These are phyloP conservation scores for Filosporella fistucella DNA, from an alignment of 495 filamentous ascomycete genomes.

Conservation along the genomic window DNA sequence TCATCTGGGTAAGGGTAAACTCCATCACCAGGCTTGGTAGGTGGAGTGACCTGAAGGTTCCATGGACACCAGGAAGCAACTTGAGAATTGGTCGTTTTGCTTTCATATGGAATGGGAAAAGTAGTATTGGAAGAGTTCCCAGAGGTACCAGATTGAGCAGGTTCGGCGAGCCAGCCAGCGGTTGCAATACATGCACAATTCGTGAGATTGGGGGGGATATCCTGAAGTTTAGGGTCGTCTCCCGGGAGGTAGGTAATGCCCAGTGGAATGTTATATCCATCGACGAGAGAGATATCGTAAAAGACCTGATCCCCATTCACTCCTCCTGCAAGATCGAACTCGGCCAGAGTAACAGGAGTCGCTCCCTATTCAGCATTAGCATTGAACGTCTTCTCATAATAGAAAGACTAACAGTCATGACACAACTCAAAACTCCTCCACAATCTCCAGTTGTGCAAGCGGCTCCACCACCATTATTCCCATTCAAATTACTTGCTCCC, in stretches of 20 bases:
- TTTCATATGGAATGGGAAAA: constrained; percentile 61
- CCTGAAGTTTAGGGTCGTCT: constrained; percentile 43
- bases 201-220: constrained; percentile 68
- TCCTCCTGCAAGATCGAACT: constrained; percentile 65
- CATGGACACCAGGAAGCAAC: constrained; percentile 73
- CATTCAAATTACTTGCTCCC: constrained; percentile 35
- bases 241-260: constrained; percentile 58
- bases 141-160: constrained; percentile 27
- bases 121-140: constrained; percentile 46
- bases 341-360: constrained; percentile 65
- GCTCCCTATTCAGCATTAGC: constrained; percentile 42
- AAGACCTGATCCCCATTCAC: constrained; percentile 57
- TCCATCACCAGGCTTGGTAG: constrained; percentile 58
- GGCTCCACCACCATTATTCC: constrained; percentile 35
- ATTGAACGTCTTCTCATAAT: too few relatives aligned
- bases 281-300: constrained; percentile 81
- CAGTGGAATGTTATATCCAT: constrained; percentile 78
- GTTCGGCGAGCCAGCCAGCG: constrained; percentile 43
- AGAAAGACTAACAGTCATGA: constrained; percentile 49
- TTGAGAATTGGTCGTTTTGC: constrained; percentile 37
- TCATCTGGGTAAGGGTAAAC: constrained; percentile 74
- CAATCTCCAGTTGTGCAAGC: constrained; percentile 77
- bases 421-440: constrained; percentile 58
- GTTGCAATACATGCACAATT: constrained; percentile 70
- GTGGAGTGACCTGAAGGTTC: constrained; percentile 61